Conservation (phyloP, 1,139 yeast genomes). For the Meyerozyma carpophila region DNA sequence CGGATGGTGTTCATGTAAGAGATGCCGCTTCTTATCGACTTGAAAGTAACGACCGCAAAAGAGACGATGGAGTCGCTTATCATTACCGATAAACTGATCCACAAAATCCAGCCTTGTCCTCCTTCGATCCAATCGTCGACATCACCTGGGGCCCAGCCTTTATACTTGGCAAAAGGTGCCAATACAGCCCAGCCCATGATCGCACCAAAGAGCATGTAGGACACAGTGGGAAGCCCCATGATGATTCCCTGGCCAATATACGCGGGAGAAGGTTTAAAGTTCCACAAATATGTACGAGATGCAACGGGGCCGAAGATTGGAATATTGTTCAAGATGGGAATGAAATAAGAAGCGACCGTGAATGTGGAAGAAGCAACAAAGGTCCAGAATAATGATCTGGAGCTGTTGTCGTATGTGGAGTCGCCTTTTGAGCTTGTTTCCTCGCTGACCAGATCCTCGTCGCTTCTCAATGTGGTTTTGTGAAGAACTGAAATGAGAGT, state of each 20-base stretch:
- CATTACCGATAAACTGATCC: slow-evolving; percentile 93
- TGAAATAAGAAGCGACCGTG: slow-evolving; percentile 65
- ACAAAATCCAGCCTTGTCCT: slow-evolving; percentile 95
- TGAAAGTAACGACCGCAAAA: slow-evolving; percentile 56
- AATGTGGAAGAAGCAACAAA: slow-evolving; percentile 67
- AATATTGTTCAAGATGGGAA: slow-evolving; percentile 61
- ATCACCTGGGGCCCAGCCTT: slow-evolving; percentile 86
- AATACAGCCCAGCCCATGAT: slow-evolving; percentile 86
- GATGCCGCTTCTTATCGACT: slow-evolving; percentile 24
- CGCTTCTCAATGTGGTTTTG: slow-evolving; percentile 53
- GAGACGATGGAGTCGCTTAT: slow-evolving; percentile 87
- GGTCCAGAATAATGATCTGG: slow-evolving; percentile 51
- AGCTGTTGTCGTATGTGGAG: slow-evolving; percentile 47
- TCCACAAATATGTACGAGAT: slow-evolving; percentile 74
- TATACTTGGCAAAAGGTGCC: slow-evolving; percentile 68
- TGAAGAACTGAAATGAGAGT: slow-evolving; percentile 85
- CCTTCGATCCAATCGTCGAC: slow-evolving; percentile 91
- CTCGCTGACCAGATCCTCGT: slow-evolving; percentile 12
- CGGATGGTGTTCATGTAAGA: slow-evolving; percentile 2
- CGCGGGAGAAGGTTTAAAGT: slow-evolving; percentile 94
- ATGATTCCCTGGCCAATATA: slow-evolving; percentile 96
- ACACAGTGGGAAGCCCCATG: slow-evolving; percentile 91
- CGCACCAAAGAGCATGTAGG: slow-evolving; percentile 88
- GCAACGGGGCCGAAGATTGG: slow-evolving; percentile 71
- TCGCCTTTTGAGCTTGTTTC: not conserved